Evolutionary conservation across 2,329 filamentous ascomycete genomes (phyloP), one percentile per base, ranked within the genome.

Genomic region (Pseudogymnoascus sp.): DNA sequence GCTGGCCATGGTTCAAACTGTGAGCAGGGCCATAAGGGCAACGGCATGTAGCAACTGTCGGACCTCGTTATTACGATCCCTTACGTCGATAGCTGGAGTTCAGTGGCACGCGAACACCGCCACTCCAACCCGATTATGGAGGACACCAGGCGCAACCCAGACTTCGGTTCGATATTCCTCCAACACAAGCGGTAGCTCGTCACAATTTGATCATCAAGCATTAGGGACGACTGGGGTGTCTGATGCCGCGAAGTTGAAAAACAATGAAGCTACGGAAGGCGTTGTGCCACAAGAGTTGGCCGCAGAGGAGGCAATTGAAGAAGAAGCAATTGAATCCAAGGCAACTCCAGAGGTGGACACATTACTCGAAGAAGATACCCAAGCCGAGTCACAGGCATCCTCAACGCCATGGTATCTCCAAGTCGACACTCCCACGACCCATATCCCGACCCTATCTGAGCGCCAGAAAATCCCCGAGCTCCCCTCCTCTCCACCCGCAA

Each of bases 381-480:
- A 25, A 16, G 35, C 33, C 33, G 59, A 40, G 14, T 7, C 33
- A 8, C 59, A 38, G 38, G 14, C 59, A 25, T 60, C 59, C 4
- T 60, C 56, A 11, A 75, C 85, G 6, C 90, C 90, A 5, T 97
- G 94, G 94, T 97, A 97, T 74, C 84, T 96, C 28, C 86, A 94
- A 71, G 85, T 90, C 67, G 83, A 90, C 65, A 70, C 76, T 5
- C 74, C 77, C 11, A 70, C 73, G 62, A 72, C 63, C 38, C 66
- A 70, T 5, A 66, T 72, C 7, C 71, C 76, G 33, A 71, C 77
- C n/a, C 70, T 83, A 42, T 77, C 79, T 60, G 76, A 81, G 37
- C 77, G 79, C 59, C 84, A 87, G 69, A 75, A 77, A 59, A 77
- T 90, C 18, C 87, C 87, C 31, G 78, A 83, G 16, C 76, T 89